Evolutionary conservation across 225 moss, liverwort and hornwort genomes (phyloP).

Genomic region (Asterella californica): DNA sequence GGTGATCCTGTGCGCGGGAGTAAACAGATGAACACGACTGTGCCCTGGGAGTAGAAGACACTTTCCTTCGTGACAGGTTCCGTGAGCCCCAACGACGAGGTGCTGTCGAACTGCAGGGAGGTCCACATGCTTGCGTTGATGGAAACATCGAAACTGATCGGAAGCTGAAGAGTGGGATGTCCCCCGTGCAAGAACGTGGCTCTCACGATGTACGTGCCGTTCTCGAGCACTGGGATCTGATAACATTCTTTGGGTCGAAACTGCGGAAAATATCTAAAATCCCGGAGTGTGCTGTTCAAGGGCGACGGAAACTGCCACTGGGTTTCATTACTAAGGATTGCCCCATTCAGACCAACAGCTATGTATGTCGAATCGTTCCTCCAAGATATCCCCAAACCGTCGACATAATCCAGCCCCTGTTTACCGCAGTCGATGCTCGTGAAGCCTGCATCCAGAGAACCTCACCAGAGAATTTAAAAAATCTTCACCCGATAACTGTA

Average conservation of each 20-base stretch:
- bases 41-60: neutral
- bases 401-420: neutral
- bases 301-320: neutral
- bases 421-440: neutral
- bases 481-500: neutral
- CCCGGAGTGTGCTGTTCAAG: neutral
- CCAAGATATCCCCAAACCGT: neutral
- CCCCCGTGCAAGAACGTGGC: neutral
- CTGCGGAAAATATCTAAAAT: neutral
- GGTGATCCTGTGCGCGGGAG: neutral
- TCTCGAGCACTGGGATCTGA: neutral
- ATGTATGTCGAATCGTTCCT: neutral
- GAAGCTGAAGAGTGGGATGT: neutral
- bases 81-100: neutral
- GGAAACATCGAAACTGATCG: neutral
- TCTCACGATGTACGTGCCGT: neutral
- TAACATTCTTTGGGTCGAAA: neutral
- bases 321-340: neutral
- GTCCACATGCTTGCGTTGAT: neutral
- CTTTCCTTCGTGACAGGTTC: neutral
- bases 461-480: neutral
- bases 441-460: neutral
- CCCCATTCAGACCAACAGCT: neutral
- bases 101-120: neutral
- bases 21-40: neutral